Evolutionary conservation across 257 asterid species (phyloP), one percentile per base, ranked within the genome.

Genomic region (Forsythia viridissima): DNA sequence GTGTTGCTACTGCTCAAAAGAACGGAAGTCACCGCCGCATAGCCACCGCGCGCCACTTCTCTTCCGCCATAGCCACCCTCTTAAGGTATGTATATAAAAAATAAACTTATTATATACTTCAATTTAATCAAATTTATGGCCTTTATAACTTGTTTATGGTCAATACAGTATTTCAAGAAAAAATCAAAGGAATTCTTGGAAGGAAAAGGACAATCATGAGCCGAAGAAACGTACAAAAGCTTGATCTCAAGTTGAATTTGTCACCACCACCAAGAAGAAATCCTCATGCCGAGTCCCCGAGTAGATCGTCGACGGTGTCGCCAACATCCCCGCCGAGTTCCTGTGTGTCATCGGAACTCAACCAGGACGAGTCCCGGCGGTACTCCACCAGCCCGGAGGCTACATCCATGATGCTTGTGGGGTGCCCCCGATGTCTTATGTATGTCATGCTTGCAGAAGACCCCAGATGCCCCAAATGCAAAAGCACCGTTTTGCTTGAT

Each of bases 401-500:
- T n/a, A 78, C 87, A 44, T 83, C 88, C 41, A 84, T 87, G 90
- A 65, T 87, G 48, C 81, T 87, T 1, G 80, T 78, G 20, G 85
- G 85, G 1, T 88, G 92, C 69, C 88, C 87, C 0, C 75, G 87
- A 12, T 86, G 92, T 70, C 86, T 88, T 37, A 88, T 88, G 92
- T 88, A 88, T 75, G 84, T 88, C 61, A 86, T 88, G 89, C 77
- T 88, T 8, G 79, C 90, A 20, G 87, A 82, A 70, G 87, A 86
- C 63, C 89, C 87, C 15, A 84, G 82, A 51, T 88, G 92, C 76
- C 92, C 92, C 44, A 88, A 84, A 71, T 88, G 92, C 83, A 88
- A 88, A 68, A 82, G 86, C 78, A 79, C 89, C 65, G 89, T 83
- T 48, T 82, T 88, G 63, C 92, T 88, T 18, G 90, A 84, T 43